phyloP scores from a whole-genome alignment of 2,329 filamentous ascomycete species.

The Aspergillus phoenicis region DNA sequence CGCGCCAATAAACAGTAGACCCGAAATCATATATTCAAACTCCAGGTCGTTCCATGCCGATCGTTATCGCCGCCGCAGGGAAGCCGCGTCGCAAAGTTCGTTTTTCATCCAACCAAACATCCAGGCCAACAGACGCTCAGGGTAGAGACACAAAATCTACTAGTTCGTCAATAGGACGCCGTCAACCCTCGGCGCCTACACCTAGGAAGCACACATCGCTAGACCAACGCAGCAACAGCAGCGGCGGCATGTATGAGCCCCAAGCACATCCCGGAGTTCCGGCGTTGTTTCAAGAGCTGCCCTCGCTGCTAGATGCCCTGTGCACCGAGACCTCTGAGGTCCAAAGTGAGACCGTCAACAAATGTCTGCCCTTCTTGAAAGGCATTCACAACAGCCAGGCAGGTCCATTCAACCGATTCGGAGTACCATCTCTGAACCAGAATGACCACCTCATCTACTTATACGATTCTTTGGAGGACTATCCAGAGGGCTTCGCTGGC shows the following conservation, averaged over 20 bases:
- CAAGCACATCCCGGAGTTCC: conserved; percentile 37
- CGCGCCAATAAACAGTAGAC: conserved; percentile 1
- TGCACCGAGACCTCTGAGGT: conserved; percentile 67
- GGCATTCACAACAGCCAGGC: conserved; percentile 53
- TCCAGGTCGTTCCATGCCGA: conserved; percentile 32
- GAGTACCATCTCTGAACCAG: conserved; percentile 73
- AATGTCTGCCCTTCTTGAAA: conserved; percentile 69
- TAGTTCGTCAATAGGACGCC: conserved; percentile 21
- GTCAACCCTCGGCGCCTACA: conserved; percentile 16
- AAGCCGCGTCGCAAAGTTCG: conserved; percentile 44
- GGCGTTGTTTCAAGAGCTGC: conserved; percentile 48
- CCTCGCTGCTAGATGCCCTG: conserved; percentile 67
- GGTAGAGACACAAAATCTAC: conserved; percentile 5
- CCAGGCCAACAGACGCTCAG: conserved; percentile 21
- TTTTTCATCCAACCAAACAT: conserved; percentile 34
- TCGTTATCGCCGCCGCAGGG: conserved; percentile 32
- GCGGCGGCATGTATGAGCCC: conserved; percentile 25
- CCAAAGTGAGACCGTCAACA: conserved; percentile 69
- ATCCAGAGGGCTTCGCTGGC: conserved; percentile 70
- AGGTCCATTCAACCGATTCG: conserved; percentile 65
- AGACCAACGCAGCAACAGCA: conserved; percentile 11
- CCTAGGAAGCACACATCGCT: conserved; percentile 9
- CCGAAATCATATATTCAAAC: not conserved
- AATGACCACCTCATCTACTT: conserved; percentile 55
- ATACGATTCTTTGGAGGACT: conserved; percentile 54